Evolutionary conservation across 164 flowering plant genomes (phyloP).

Genomic region (Chimonanthus salicifolius): DNA sequence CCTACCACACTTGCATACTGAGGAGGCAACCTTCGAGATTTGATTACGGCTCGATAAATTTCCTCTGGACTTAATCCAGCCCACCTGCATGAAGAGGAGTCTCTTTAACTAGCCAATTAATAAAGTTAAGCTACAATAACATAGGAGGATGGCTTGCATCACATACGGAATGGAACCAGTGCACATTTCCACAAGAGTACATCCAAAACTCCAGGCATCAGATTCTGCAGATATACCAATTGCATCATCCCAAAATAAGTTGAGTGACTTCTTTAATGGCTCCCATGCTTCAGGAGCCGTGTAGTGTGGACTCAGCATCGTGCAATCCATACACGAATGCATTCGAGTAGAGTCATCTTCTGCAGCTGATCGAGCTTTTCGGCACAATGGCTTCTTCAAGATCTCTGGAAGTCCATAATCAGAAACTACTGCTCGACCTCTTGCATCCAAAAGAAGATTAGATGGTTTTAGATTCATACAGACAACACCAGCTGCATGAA

Average conservation of each 20-base stretch:
- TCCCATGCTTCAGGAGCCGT: conserved; percentile 99
- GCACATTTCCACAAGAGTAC: conserved; percentile 99
- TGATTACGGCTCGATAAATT: conserved; percentile 81
- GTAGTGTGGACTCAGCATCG: conserved; percentile 89
- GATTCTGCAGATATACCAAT: conserved; percentile 91
- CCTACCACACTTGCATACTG: conserved; percentile 98
- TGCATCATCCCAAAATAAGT: conserved; percentile 89
- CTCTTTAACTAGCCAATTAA: conserved; percentile 7
- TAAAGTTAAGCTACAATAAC: conserved; percentile 1
- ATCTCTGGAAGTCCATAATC: conserved; percentile 95
- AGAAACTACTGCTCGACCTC: conserved; percentile 89
- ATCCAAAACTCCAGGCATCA: conserved; percentile 99
- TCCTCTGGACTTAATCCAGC: conserved; percentile 90
- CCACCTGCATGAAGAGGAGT: conserved; percentile 58
- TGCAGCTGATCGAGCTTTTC: conserved; percentile 53
- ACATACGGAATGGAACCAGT: conserved; percentile 97
- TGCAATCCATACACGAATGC: conserved; percentile 97
- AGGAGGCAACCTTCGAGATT: conserved; percentile 72
- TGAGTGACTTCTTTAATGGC: conserved; percentile 78
- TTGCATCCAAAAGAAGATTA: conserved; percentile 88
- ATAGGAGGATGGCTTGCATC: conserved; percentile 7
- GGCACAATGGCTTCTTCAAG: conserved; percentile 75
- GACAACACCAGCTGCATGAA: conserved; percentile 96
- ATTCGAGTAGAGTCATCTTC: conserved; percentile 63
- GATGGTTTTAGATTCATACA: conserved; percentile 97